phyloP scores from a whole-genome alignment of 2,329 filamentous ascomycete species.

The Xylariaceae sp. region DNA sequence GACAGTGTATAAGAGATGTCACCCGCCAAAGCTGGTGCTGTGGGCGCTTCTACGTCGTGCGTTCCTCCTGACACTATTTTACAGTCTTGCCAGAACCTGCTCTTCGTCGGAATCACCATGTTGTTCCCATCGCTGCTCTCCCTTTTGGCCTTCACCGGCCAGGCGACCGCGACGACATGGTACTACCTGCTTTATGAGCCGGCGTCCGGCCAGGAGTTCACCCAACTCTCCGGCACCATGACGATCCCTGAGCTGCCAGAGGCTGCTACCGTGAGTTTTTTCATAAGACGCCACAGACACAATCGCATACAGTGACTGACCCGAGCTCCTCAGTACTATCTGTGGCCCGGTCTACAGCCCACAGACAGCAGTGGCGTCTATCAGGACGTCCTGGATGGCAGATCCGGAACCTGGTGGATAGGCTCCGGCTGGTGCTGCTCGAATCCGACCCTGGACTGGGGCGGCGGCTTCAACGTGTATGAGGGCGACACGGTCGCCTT shows the following conservation, averaged over 20 bases:
- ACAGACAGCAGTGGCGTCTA: constrained; percentile 33
- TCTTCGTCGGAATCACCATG: too few species aligned
- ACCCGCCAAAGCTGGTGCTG: too few species aligned
- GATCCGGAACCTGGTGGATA: constrained; percentile 33
- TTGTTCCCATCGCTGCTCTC: constrained; percentile 14
- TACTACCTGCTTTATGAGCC: constrained; percentile 28
- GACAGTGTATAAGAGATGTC: too few species aligned
- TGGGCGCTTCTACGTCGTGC: too few species aligned
- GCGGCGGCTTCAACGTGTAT: constrained; percentile 30
- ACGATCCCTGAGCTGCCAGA: constrained; percentile 21
- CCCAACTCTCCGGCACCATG: constrained; percentile 24
- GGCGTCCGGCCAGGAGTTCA: constrained; percentile 26
- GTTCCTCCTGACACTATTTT: too few species aligned
- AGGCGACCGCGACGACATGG: constrained; percentile 24
- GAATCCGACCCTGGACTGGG: constrained; percentile 31
- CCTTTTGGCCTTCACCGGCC: constrained; percentile 18
- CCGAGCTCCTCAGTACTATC: constrained; percentile 24
- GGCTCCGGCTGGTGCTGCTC: constrained; percentile 33
- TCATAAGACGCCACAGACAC: not conserved
- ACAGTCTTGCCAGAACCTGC: too few species aligned
- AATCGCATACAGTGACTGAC: not conserved
- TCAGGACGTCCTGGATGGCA: constrained; percentile 33
- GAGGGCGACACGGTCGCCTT: constrained; percentile 27
- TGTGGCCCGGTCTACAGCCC: constrained; percentile 34
- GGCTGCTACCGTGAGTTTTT: constrained; percentile 21